Evolutionary conservation across 1,139 yeast genomes (phyloP).

Genomic region (Debaryomyces udenii): DNA sequence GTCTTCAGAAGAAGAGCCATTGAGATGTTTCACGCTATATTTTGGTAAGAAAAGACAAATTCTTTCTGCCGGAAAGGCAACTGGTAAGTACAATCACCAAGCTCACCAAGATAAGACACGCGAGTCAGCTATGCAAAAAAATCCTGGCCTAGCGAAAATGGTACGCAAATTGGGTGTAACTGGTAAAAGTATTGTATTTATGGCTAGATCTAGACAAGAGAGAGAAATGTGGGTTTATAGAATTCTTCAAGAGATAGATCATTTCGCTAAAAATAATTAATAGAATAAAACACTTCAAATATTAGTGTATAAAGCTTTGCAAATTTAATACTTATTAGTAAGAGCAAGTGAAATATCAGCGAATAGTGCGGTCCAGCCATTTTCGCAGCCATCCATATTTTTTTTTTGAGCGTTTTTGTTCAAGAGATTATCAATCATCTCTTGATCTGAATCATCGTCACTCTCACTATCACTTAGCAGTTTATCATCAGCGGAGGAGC

Average conservation of each 20-base stretch:
- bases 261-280: constrained; percentile 33
- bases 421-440: constrained; percentile 19
- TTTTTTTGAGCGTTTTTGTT: constrained; percentile 2
- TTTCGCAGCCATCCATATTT: constrained; percentile 4
- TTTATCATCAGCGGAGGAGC: neutral
- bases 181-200: constrained; percentile 70
- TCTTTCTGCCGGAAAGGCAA: constrained; percentile 21
- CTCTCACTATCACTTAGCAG: constrained; percentile 8
- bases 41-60: constrained; percentile 64
- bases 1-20: constrained; percentile 72
- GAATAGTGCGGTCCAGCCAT: constrained; percentile 21
- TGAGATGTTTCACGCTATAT: constrained; percentile 83
- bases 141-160: constrained; percentile 47
- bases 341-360: constrained; percentile 21
- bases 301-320: neutral
- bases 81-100: constrained; percentile 12
- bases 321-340: neutral
- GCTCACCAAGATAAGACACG: constrained; percentile 3
- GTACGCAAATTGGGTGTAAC: constrained; percentile 63
- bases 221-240: constrained; percentile 81
- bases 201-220: constrained; percentile 82
- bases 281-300: neutral
- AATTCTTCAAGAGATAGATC: constrained; percentile 64
- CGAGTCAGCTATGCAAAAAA: constrained; percentile 21
- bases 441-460: constrained; percentile 32